Conservation (phyloP, 768 basidiomycete species). For the Mycena haematopus region DNA sequence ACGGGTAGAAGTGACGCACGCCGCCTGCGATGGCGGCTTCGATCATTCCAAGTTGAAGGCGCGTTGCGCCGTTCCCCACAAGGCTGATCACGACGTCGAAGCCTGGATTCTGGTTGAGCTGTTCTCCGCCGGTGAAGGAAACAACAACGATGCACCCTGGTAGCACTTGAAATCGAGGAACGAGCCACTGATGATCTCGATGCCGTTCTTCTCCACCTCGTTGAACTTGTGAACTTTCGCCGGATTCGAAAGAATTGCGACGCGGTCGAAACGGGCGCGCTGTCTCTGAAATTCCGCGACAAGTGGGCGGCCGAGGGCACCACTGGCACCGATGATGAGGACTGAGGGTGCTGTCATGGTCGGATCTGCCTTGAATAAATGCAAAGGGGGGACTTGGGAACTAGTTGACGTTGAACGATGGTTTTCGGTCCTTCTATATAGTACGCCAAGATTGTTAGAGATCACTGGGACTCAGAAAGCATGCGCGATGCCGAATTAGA, state of each 20-base stretch:
- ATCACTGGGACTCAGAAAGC: too few relatives aligned
- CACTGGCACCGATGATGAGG: conserved; percentile 15
- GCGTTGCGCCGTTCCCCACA: neutral
- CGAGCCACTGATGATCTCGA: conserved; percentile 11
- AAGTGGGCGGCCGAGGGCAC: conserved; percentile 2
- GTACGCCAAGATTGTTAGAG: too few relatives aligned
- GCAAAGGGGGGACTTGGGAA: too few relatives aligned
- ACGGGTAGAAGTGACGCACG: conserved; percentile 19
- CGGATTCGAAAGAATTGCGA: conserved; percentile 8
- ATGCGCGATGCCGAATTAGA: too few relatives aligned
- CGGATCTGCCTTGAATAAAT: too few relatives aligned
- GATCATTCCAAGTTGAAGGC: conserved; percentile 15
- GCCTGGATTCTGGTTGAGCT: neutral
- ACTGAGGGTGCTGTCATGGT: neutral
- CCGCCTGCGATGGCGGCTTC: conserved; percentile 17
- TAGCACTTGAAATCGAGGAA: conserved; percentile 17
- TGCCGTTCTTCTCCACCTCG: neutral
- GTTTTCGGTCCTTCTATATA: too few relatives aligned
- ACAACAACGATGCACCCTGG: neutral
- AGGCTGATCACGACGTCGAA: conserved; percentile 17
- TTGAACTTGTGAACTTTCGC: conserved; percentile 6
- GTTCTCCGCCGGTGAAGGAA: neutral
- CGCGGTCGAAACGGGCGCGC: neutral
- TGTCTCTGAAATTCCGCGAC: conserved; percentile 10
- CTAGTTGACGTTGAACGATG: too few relatives aligned